A percentile compares a stretch with the other conserved stretches of the same genome.
Evolutionary conservation across 73 alveolate genomes (phyloP).

Genomic region (Paramecium primaurelia): DNA sequence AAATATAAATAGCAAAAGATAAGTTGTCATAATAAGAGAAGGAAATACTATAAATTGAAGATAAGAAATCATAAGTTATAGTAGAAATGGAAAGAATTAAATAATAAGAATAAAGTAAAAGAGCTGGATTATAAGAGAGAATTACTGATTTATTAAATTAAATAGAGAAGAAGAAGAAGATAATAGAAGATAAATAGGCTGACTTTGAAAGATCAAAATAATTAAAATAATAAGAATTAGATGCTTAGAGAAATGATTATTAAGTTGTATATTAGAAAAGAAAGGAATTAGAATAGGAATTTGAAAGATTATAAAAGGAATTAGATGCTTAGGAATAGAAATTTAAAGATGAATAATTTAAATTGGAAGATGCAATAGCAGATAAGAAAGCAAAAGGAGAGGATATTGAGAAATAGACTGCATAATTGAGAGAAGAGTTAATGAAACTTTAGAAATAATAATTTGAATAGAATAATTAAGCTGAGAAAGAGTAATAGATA

Average conservation of each 20-base stretch:
- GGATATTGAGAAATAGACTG: constrained; percentile 47
- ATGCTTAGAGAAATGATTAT: constrained; percentile 23
- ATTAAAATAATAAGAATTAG: background rate
- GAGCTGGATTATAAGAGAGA: constrained; percentile 76
- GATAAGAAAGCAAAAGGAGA: constrained; percentile 36
- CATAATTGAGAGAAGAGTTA: constrained; percentile 37
- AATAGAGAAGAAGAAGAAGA: constrained; percentile 75
- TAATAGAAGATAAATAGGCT: constrained; percentile 65
- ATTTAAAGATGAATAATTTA: constrained; percentile 42
- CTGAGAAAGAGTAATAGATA: background rate
- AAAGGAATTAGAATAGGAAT: constrained; percentile 16
- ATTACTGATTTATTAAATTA: constrained; percentile 72
- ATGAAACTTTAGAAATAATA: constrained; percentile 28
- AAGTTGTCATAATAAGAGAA: constrained; percentile 75
- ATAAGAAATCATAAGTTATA: constrained; percentile 73
- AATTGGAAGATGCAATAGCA: constrained; percentile 47
- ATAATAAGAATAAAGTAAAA: constrained; percentile 75
- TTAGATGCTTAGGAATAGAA: constrained; percentile 5
- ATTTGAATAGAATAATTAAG: background rate
- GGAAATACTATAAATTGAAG: constrained; percentile 81
- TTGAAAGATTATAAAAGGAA: constrained; percentile 34
- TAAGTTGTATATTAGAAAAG: constrained; percentile 21
- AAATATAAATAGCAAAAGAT: constrained; percentile 86
- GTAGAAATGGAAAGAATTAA: constrained; percentile 79
- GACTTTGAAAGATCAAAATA: constrained; percentile 47